Evolutionary conservation across 495 filamentous ascomycete genomes (phyloP).

Genomic region (Hyaloscypha bicolor): DNA sequence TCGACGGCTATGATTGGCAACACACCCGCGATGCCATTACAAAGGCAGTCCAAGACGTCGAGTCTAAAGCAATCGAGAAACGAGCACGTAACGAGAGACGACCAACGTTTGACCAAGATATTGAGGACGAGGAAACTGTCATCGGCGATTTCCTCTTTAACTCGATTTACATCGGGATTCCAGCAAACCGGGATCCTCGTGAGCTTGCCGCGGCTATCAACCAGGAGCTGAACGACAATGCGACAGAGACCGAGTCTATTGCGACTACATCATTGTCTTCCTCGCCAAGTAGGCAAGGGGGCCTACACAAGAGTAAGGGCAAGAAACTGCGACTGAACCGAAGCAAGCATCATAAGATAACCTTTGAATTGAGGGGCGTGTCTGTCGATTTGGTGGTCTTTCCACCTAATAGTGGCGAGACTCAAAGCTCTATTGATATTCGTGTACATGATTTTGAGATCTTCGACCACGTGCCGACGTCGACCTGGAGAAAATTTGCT

Average conservation of each 20-base stretch:
- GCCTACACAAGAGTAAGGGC: conserved; percentile 44
- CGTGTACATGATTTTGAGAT: conserved; percentile 82
- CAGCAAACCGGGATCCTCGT: conserved; percentile 78
- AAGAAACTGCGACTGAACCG: conserved; percentile 75
- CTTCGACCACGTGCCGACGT: conserved; percentile 91
- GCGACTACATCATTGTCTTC: conserved; percentile 69
- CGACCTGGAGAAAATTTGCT: conserved; percentile 97
- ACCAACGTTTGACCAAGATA: conserved; percentile 48
- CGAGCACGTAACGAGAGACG: conserved; percentile 46
- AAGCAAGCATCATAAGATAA: conserved; percentile 91
- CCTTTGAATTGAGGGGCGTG: conserved; percentile 88
- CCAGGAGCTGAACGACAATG: conserved; percentile 79
- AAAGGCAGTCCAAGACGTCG: conserved; percentile 83
- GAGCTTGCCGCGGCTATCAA: conserved; percentile 85
- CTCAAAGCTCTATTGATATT: conserved; percentile 82
- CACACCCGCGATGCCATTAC: conserved; percentile 82
- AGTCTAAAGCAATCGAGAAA: conserved; percentile 76
- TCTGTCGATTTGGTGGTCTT: conserved; percentile 84
- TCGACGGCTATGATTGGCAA: conserved; percentile 97
- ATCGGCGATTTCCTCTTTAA: conserved; percentile 98
- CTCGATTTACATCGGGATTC: conserved; percentile 95
- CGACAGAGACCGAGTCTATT: conserved; percentile 86
- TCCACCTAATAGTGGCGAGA: conserved; percentile 75
- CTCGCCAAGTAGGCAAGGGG: conserved; percentile 55
- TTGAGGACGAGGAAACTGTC: conserved; percentile 73